Conservation (phyloP, 2,329 filamentous ascomycete species). For the Seiridium cupressi region DNA sequence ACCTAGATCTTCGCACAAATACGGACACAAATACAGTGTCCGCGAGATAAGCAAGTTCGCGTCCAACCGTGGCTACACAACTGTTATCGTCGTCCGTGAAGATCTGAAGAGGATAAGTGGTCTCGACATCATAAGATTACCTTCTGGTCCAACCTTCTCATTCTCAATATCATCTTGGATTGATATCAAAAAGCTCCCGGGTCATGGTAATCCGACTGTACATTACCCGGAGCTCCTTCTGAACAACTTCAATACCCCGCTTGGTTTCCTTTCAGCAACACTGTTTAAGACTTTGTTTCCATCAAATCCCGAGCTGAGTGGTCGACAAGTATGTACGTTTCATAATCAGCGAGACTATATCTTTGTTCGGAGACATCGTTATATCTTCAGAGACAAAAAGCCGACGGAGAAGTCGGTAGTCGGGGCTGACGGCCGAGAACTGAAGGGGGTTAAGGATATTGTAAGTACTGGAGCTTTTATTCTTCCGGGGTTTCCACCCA, state of each 20-base stretch:
- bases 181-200: slow-evolving; percentile 68
- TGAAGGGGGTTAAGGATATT: slow-evolving; percentile 83
- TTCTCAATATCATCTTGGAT: slow-evolving; percentile 67
- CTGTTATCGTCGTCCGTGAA: slow-evolving; percentile 82
- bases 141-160: slow-evolving; percentile 85
- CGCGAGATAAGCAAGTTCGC: slow-evolving; percentile 89
- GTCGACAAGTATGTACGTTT: slow-evolving; percentile 85
- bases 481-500: too few species aligned
- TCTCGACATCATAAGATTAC: slow-evolving; percentile 80
- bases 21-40: slow-evolving; percentile 87
- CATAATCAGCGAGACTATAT: slow-evolving; percentile 67
- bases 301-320: slow-evolving; percentile 76
- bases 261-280: slow-evolving; percentile 84
- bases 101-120: slow-evolving; percentile 83
- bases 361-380: slow-evolving; percentile 62
- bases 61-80: slow-evolving; percentile 76
- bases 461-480: too few species aligned
- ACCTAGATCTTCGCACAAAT: slow-evolving; percentile 77
- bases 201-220: slow-evolving; percentile 83
- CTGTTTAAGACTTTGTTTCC: slow-evolving; percentile 82
- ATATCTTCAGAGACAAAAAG: slow-evolving; percentile 88
- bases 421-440: slow-evolving; percentile 75
- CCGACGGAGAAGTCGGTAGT: slow-evolving; percentile 84
- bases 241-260: slow-evolving; percentile 92
- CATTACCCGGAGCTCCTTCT: slow-evolving; percentile 88